Base-by-base conservation (phyloP, 805 yeast species). In the Candida gorgasii region DNA sequence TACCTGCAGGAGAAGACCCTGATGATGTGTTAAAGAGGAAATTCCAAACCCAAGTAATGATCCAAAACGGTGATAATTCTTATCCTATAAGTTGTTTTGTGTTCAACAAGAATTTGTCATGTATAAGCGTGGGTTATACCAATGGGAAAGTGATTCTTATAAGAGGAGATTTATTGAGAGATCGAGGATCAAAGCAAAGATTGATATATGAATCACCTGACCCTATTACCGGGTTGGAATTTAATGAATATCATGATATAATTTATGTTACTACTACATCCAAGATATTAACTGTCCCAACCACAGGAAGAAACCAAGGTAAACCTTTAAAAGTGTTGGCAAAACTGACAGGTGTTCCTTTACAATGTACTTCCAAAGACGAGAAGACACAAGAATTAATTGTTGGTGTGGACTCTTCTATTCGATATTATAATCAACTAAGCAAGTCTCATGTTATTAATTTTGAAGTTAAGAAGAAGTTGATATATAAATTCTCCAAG, bases 141-240 rank as follows among this genome's bases (percentile, higher is more conserved):
- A 84, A 89, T 59, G 99, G 99, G 2, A 73, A 80, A 15, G 89
- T 90, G 2, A 68, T 90, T 2, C 65, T 90, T 5, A 78, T 90
- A 0, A 67, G 98, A 48, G 99, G 99, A 7, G 98, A 93, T 60
- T 61, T 93, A 23, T 51, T 88, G 5, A 79, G 89, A 52, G 99
- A 93, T 57, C 69, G 96, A 45, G 98, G 98, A 0, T 81, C 96
- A 8, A 78, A 93, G 49, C 98, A 92, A 55, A 69, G 97, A 20
- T 60, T 84, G 0, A 81, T 90, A 1, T 87, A 82, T 57, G 87
- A 84, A 45, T 78, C 82, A 39, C 65, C 73, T 2, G 93, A 88
- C 37, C 96, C 97, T 1, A 75, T 93, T 14, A 92, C 98, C 0
- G 84, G 87, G 0, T 63, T 92, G 1, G 75, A 77, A 20, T 78